Evolutionary conservation across 2,329 filamentous ascomycete genomes (phyloP).

Genomic region (Pseudogymnoascus sp.): DNA sequence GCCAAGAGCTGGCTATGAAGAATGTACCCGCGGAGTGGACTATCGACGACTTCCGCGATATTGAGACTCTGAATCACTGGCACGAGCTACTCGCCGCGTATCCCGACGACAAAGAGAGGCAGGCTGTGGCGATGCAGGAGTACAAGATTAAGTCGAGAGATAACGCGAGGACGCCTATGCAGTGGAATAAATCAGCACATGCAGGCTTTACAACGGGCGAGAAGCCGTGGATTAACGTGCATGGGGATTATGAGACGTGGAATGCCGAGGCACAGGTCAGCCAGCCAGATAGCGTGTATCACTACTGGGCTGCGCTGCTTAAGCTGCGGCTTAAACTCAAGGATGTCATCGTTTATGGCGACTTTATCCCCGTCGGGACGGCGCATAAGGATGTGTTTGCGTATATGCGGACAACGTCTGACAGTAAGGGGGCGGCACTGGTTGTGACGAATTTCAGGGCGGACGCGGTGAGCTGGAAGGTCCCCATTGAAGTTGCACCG

Average conservation of each 20-base stretch:
- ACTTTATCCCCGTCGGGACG: constrained; percentile 46
- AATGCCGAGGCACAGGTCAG: constrained; percentile 50
- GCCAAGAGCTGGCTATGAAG: constrained; percentile 50
- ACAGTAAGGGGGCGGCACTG: not conserved
- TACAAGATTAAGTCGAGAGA: constrained; percentile 55
- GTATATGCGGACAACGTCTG: constrained; percentile 35
- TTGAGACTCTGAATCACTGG: constrained; percentile 49
- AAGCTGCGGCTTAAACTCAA: constrained; percentile 48
- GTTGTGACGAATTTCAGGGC: constrained; percentile 19
- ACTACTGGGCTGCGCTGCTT: constrained; percentile 54
- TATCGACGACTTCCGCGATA: constrained; percentile 60
- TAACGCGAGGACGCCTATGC: constrained; percentile 63
- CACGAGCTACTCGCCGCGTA: constrained; percentile 27
- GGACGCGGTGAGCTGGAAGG: constrained; percentile 14
- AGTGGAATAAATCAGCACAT: constrained; percentile 54
- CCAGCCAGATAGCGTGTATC: constrained; percentile 43
- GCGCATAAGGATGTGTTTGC: constrained; percentile 46
- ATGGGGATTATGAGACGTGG: constrained; percentile 51
- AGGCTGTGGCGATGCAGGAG: constrained; percentile 34
- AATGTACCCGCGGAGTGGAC: constrained; percentile 49
- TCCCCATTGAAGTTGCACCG: constrained; percentile 9
- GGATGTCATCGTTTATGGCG: constrained; percentile 59
- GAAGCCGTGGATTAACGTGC: constrained; percentile 62
- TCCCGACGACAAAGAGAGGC: constrained; percentile 31
- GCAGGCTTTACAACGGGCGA: constrained; percentile 54